Conservation (phyloP, 2,329 filamentous ascomycete species). For the Phialophora tarda region DNA sequence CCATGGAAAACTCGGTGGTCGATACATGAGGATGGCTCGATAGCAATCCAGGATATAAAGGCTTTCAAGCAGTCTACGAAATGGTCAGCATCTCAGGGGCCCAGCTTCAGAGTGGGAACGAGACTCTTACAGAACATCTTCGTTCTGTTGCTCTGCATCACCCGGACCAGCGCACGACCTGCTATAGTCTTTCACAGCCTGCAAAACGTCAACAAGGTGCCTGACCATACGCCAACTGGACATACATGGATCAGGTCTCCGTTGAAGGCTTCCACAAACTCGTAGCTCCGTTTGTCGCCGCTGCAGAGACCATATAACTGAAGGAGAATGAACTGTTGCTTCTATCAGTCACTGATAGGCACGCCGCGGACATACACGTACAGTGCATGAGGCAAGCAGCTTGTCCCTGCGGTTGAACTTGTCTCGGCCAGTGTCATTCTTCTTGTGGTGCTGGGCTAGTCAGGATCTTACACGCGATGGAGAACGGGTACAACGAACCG, state of each 20-base stretch:
- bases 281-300: constrained; percentile 31
- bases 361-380: not conserved
- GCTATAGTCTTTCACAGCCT: constrained; percentile 29
- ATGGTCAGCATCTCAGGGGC: not conserved
- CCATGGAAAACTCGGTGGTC: constrained; percentile 23
- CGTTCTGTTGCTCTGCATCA: constrained; percentile 12
- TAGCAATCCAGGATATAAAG: constrained; percentile 31
- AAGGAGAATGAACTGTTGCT: constrained; percentile 23
- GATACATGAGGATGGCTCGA: constrained; percentile 26
- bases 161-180: constrained; percentile 2
- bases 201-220: not conserved
- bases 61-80: constrained; percentile 21
- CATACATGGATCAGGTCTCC: constrained; percentile 23
- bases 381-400: constrained; percentile 20
- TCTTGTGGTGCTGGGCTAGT: constrained; percentile 13
- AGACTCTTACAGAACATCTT: constrained; percentile 17
- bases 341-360: not conserved
- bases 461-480: not conserved
- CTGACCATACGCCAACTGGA: not conserved
- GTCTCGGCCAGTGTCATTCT: constrained; percentile 6
- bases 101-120: not conserved
- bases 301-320: constrained; percentile 28
- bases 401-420: constrained; percentile 10
- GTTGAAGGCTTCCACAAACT: constrained; percentile 30
- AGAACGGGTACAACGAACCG: not conserved